Percentiles rank a stretch among this genome's conserved stretches.
These are phyloP conservation scores for Collybia nuda DNA, from an alignment of 768 basidiomycete genomes.

Conservation along the genomic window DNA sequence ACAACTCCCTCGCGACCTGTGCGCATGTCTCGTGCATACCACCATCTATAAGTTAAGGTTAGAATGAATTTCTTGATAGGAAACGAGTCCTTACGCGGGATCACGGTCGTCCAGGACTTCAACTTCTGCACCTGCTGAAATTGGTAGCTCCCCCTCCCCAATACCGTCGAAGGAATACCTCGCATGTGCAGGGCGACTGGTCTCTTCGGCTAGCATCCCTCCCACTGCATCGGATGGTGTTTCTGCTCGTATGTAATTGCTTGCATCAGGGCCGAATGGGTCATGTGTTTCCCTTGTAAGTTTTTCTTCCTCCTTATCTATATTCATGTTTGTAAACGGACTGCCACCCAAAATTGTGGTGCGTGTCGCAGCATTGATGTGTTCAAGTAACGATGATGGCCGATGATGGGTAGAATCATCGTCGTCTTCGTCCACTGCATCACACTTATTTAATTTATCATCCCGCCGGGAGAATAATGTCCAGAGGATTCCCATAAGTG, in stretches of 20 bases:
- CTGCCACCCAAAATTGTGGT: slow-evolving; percentile 71
- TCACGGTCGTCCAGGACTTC: slow-evolving; percentile 81
- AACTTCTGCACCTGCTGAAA: slow-evolving; percentile 68
- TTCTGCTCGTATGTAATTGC: slow-evolving; percentile 77
- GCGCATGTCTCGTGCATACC: slow-evolving; percentile 83
- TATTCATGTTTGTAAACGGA: slow-evolving; percentile 34
- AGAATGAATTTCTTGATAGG: not conserved
- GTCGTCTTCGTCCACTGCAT: slow-evolving; percentile 65
- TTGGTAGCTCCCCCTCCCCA: slow-evolving; percentile 75
- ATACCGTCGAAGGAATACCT: slow-evolving; percentile 80
- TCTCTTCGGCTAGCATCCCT: slow-evolving; percentile 62
- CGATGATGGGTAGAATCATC: slow-evolving; percentile 77
- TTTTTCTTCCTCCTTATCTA: slow-evolving; percentile 60
- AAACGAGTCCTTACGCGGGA: slow-evolving; percentile 57
- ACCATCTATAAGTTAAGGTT: slow-evolving; percentile 66
- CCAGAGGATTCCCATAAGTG: slow-evolving; percentile 85
- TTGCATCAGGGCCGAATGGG: slow-evolving; percentile 71
- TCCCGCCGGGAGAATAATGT: slow-evolving; percentile 83
- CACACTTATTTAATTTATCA: slow-evolving; percentile 65
- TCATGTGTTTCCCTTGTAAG: slow-evolving; percentile 41
- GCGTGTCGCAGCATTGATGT: slow-evolving; percentile 88
- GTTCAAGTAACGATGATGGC: slow-evolving; percentile 85
- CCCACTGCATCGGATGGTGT: slow-evolving; percentile 78
- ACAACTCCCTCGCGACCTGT: slow-evolving; percentile 88
- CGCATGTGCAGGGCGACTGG: slow-evolving; percentile 74